These are phyloP conservation scores for Cyclocybe cylindracea DNA, from an alignment of 768 basidiomycete species.

Conservation along the genomic window DNA sequence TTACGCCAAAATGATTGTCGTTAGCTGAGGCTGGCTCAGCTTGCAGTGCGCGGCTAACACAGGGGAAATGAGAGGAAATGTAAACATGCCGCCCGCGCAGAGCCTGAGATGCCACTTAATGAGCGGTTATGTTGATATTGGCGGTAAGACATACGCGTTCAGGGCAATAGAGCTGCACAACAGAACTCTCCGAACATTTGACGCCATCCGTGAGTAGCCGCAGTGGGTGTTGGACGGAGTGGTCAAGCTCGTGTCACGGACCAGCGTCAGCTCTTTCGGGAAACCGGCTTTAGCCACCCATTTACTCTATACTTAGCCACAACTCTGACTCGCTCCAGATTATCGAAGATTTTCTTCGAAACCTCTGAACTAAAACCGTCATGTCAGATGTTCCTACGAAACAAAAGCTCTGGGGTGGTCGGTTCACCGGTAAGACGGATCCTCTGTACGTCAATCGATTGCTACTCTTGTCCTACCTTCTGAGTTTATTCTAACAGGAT, in stretches of 20 bases:
- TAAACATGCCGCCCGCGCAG: conserved; percentile 79
- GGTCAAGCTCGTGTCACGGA: not conserved
- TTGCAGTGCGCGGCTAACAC: conserved; percentile 57
- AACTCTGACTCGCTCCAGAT: too few relatives aligned
- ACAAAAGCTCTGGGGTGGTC: conserved; percentile 86
- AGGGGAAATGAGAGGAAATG: conserved; percentile 75
- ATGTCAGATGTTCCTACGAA: conserved; percentile 45
- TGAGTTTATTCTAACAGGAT: conserved; percentile 55
- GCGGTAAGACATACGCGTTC: conserved; percentile 55
- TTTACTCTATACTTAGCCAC: not conserved
- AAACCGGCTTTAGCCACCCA: not conserved
- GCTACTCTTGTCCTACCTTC: conserved; percentile 7
- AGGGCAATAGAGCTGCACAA: conserved; percentile 56
- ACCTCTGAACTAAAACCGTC: not conserved
- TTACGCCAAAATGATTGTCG: conserved; percentile 77
- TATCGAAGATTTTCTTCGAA: not conserved
- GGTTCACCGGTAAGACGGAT: conserved; percentile 89
- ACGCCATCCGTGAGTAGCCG: not conserved
- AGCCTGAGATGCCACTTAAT: conserved; percentile 40
- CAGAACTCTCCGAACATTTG: conserved; percentile 15
- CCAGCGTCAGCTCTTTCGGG: too few relatives aligned
- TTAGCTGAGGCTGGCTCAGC: conserved; percentile 75
- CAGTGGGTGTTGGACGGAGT: not conserved
- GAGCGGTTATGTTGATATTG: not conserved
- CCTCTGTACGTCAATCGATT: conserved; percentile 58